These are phyloP conservation scores for Metarhizium anisopliae DNA, from an alignment of 2,329 filamentous ascomycete species.

Conservation along the genomic window DNA sequence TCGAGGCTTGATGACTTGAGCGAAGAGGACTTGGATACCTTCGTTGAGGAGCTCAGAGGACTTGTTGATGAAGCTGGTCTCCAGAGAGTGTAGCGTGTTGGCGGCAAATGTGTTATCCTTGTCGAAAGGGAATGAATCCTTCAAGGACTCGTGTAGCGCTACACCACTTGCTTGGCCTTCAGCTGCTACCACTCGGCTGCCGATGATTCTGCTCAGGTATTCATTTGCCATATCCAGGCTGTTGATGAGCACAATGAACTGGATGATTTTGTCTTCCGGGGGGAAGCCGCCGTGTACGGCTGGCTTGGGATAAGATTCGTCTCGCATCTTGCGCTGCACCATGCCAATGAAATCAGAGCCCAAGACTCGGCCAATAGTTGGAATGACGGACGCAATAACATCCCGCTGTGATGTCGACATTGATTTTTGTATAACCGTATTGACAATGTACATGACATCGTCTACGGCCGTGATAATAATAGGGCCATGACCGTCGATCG, in stretches of 20 bases:
- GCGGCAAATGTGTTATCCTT: slow-evolving; percentile 64
- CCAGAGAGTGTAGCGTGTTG: slow-evolving; percentile 58
- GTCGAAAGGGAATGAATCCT: slow-evolving; percentile 69
- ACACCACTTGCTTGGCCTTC: slow-evolving; percentile 26
- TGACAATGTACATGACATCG: slow-evolving; percentile 99
- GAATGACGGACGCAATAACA: slow-evolving; percentile 69
- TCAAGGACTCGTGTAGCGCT: slow-evolving; percentile 35
- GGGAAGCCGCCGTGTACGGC: slow-evolving; percentile 71
- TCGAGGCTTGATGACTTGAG: slow-evolving; percentile 76
- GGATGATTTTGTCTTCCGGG: slow-evolving; percentile 78
- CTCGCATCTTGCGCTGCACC: slow-evolving; percentile 95
- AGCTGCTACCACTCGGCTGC: slow-evolving; percentile 47
- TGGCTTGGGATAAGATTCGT: slow-evolving; percentile 84
- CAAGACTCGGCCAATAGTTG: slow-evolving; percentile 70
- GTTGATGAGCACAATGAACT: slow-evolving; percentile 90
- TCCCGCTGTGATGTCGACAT: slow-evolving; percentile 76
- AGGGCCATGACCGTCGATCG: slow-evolving; percentile 69
- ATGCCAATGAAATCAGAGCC: slow-evolving; percentile 90
- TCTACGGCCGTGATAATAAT: slow-evolving; percentile 94
- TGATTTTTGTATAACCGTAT: slow-evolving; percentile 78
- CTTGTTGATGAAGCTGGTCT: slow-evolving; percentile 66
- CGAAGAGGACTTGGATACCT: slow-evolving; percentile 76
- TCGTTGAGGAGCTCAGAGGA: slow-evolving; percentile 75
- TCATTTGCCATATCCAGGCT: slow-evolving; percentile 88
- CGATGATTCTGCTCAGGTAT: slow-evolving; percentile 81